Evolutionary conservation across 352 stramenopile species (phyloP), one percentile per base, ranked within the genome.

Genomic region (Phytophthora litchii): DNA sequence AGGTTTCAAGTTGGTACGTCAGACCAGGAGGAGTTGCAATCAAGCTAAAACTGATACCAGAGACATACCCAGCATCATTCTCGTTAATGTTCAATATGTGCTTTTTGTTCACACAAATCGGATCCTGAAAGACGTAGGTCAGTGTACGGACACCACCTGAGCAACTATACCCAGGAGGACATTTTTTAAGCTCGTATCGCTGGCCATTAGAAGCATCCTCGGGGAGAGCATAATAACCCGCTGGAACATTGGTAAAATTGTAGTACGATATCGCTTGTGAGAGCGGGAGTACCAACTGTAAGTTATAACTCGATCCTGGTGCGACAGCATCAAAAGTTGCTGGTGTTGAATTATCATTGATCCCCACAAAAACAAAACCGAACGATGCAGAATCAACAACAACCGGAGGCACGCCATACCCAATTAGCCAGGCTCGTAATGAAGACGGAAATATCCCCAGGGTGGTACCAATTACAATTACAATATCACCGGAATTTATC

Each of bases 201-300:
- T 64, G 66, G 47, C 54, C 40, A 29, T 64, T 56, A 9, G 69
- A 27, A 5, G 57, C 60, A 37, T 58, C 61, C 34, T 86, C 76
- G 9, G 79, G 79, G 16, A 73, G 34, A 13, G 72, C 70, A 38
- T 89, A 89, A 47, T 74, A 89, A 7, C 76, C 79, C 3, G 50
- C 52, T 17, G 74, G 76, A 9, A 86, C 71, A 31, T 11, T 58
- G 3, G 69, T 54, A 23, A 58, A 31, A 8, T 38, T 53, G 44
- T 86, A 89, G 31, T 58, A 45, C 1, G 61, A 54, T 1, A 35
- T 32, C 10, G 72, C 67, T 23, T 72, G 52, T 5, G 57, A 13
- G 3, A 88, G 63, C 0, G 76, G 73, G 6, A 86, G 36, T 4
- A 16, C 5, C 31, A 72, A 16, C 20, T 54, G 40, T 38, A 64